These are phyloP conservation scores for Debaryomyces castellii DNA, from an alignment of 805 yeast genomes.

Conservation along the genomic window DNA sequence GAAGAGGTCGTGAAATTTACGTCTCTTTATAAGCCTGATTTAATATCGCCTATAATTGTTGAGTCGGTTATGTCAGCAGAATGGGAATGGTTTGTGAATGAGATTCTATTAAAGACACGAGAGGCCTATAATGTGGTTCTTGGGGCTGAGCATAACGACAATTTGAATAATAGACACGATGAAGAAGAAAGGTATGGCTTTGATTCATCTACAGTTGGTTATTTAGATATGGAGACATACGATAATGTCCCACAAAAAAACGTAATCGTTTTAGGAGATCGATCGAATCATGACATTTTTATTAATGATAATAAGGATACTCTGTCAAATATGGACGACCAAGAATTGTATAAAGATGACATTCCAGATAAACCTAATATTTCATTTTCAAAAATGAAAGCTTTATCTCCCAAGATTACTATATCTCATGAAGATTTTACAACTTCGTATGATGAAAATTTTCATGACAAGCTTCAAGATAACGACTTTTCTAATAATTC, in stretches of 20 bases:
- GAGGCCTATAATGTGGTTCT: slow-evolving; percentile 57
- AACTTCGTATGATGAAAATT: slow-evolving; percentile 12
- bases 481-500: slow-evolving; percentile 36
- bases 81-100: slow-evolving; percentile 54
- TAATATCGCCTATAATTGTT: slow-evolving; percentile 53
- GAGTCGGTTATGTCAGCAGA: slow-evolving; percentile 46
- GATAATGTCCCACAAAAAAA: slow-evolving; percentile 26
- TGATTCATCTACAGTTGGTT: slow-evolving; percentile 38
- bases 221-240: slow-evolving; percentile 35
- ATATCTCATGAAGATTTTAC: neutral
- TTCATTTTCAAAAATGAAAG: slow-evolving; percentile 21
- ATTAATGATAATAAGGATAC: slow-evolving; percentile 18
- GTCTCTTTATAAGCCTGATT: slow-evolving; percentile 57
- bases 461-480: slow-evolving; percentile 25
- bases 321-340: neutral
- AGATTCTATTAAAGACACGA: slow-evolving; percentile 49
- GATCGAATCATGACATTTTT: slow-evolving; percentile 32
- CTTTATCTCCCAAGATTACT: slow-evolving; percentile 31
- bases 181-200: slow-evolving; percentile 25
- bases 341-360: slow-evolving; percentile 19
- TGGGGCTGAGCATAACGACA: slow-evolving; percentile 41
- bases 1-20: slow-evolving; percentile 94
- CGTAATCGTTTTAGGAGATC: slow-evolving; percentile 35
- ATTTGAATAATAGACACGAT: slow-evolving; percentile 33
- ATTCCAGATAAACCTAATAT: slow-evolving; percentile 15